Base-by-base conservation (phyloP, 768 basidiomycete genomes). In the Mycena leptocephala region DNA sequence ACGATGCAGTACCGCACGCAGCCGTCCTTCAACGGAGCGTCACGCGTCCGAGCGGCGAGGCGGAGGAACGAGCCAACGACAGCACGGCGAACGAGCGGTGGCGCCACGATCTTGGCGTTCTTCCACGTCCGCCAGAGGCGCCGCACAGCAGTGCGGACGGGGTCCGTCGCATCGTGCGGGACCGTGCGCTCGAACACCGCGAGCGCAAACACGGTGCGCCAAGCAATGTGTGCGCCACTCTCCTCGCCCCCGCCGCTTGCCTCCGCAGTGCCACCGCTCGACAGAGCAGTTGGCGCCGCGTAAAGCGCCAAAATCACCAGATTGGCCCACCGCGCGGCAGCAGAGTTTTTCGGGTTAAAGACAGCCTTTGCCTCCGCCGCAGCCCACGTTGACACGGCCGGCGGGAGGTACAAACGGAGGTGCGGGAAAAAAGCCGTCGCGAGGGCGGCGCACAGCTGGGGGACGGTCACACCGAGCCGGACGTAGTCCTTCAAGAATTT, bases 31-130 rank as follows among this genome's bases (percentile, higher is more conserved):
- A 92, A 77, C 11, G 81, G 74, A 0, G 69, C 78, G 67, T 92
- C 90, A 7, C 75, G 78, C 8, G 87, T 81, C n/a, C 80, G 72
- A 20, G 82, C 85, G 10, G 90, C 86, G 37, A 92, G 79, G 55
- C 84, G 88, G 35, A 92, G 81, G 78, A 92, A 91, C 1, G 89
- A 81, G 8, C 85, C 82, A 6, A 86, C 76, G 41, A 90, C 82
- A 10, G 84, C 83, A 26, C 86, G 86, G n/a, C 85, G 80, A 9
- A 90, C 82, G 3, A 79, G 37, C 71, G 16, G 74, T 41, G 24
- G 81, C 80, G 30, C 72, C 78, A 26, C n/a, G 70, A 66, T 6
- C 65, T 58, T 11, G 51, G 72, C 48, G 32, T 80, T 68, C 77
- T 77, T 81, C 90, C 91, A 93, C 22, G 70, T 78, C 26, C 76